Evolutionary conservation across 441 rosid species (phyloP).

Genomic region (Populus hybrid): DNA sequence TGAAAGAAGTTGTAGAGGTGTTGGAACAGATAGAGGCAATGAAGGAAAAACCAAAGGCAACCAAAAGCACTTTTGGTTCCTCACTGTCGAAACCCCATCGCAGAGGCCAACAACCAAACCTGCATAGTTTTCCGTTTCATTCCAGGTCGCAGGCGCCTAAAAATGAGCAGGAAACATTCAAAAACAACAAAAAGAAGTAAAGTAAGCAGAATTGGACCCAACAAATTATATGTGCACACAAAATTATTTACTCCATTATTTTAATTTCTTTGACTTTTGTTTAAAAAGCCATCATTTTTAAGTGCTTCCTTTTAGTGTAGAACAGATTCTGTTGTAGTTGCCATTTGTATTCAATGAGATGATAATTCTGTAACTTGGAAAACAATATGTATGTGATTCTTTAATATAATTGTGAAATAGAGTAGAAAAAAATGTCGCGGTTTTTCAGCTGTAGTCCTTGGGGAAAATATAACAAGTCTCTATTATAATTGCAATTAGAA

Average conservation of each 20-base stretch:
- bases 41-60: conserved; percentile 28
- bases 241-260: background rate
- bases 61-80: conserved; percentile 11
- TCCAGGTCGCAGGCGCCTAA: conserved; percentile 7
- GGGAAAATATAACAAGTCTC: background rate
- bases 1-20: conserved; percentile 67
- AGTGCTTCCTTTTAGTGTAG: background rate
- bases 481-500: background rate
- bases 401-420: background rate
- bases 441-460: background rate
- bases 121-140: conserved; percentile 16
- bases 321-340: conserved; percentile 2
- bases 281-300: conserved; percentile 2
- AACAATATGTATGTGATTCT: background rate
- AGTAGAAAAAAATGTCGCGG: background rate
- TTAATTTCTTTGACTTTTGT: background rate
- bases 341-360: background rate
- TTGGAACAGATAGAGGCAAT: conserved; percentile 50
- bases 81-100: conserved; percentile 7
- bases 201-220: background rate
- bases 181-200: background rate
- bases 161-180: background rate
- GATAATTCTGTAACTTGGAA: conserved; percentile 2
- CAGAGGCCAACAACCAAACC: conserved; percentile 14
- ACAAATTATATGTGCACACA: background rate